These are phyloP conservation scores for Nicotiana otophora DNA, from an alignment of 257 asterid species.

Conservation along the genomic window DNA sequence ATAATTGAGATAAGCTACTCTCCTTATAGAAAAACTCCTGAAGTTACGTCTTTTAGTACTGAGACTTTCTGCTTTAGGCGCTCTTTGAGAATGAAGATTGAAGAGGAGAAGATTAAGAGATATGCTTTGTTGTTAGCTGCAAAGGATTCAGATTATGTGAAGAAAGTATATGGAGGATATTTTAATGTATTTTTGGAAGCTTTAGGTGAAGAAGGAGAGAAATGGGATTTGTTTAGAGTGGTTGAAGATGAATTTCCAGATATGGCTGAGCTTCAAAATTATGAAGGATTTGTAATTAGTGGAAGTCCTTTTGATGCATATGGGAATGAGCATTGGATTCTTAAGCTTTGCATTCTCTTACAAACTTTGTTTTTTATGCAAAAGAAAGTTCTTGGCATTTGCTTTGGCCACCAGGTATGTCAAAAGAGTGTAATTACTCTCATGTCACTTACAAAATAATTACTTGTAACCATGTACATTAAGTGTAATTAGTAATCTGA, in stretches of 20 bases:
- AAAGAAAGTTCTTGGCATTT: conserved; percentile 69
- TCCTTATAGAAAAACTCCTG: no score
- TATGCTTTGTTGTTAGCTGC: conserved; percentile 51
- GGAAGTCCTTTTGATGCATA: conserved; percentile 71
- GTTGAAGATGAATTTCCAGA: conserved; percentile 59
- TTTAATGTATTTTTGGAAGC: conserved; percentile 50
- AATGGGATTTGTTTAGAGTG: conserved; percentile 56
- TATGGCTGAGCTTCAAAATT: conserved; percentile 26
- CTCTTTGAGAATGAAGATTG: conserved; percentile 18
- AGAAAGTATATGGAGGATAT: conserved; percentile 53
- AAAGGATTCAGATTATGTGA: conserved; percentile 59
- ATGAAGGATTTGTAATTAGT: conserved; percentile 60
- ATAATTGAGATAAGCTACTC: no score
- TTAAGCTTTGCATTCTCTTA: conserved; percentile 45
- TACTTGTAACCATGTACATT: not conserved
- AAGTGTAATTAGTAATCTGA: not conserved
- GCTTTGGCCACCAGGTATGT: conserved; percentile 71
- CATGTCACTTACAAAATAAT: not conserved
- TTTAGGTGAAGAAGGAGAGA: conserved; percentile 49
- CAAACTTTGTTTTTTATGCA: conserved; percentile 41
- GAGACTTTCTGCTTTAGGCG: no score
- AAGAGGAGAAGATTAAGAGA: conserved; percentile 23
- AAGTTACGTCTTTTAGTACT: no score
- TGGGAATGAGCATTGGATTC: conserved; percentile 54
- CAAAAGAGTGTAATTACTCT: not conserved